A percentile compares a stretch with the other conserved stretches of the same genome.
These are phyloP conservation scores for Polygonum maritimum DNA, from an alignment of 148 eudicot species.

Conservation along the genomic window DNA sequence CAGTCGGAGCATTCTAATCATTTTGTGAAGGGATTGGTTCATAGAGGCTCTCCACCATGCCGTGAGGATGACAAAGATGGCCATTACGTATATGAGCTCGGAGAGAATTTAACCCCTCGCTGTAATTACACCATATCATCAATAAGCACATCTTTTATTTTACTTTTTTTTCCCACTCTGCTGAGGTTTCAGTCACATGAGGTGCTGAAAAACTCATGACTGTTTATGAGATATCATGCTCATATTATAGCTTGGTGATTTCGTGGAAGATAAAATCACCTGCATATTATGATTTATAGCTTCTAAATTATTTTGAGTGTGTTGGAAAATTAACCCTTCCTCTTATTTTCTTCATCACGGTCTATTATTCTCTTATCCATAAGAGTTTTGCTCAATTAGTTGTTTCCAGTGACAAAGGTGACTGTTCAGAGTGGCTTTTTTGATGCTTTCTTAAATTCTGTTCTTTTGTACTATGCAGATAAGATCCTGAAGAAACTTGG, in stretches of 20 bases:
- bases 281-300: background rate
- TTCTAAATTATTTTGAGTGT: background rate
- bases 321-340: background rate
- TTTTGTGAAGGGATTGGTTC: conserved; percentile 69
- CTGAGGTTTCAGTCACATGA: conserved; percentile 5
- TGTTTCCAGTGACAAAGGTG: background rate
- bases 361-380: background rate
- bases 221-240: background rate
- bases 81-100: conserved; percentile 92
- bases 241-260: background rate
- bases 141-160: conserved; percentile 24
- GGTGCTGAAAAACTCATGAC: background rate
- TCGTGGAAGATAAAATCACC: background rate
- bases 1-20: conserved; percentile 62
- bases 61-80: conserved; percentile 99
- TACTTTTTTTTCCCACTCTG: background rate
- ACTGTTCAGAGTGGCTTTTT: background rate
- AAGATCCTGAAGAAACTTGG: conserved; percentile 70
- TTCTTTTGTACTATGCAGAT: conserved; percentile 38
- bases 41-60: conserved; percentile 93
- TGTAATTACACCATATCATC: conserved; percentile 53
- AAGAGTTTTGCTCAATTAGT: background rate
- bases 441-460: background rate
- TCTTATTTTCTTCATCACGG: background rate
- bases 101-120: conserved; percentile 96